A percentile compares a stretch with the other conserved stretches of the same genome.
Evolutionary conservation across 805 yeast species (phyloP).

Genomic region (Ogataea paraovalis): DNA sequence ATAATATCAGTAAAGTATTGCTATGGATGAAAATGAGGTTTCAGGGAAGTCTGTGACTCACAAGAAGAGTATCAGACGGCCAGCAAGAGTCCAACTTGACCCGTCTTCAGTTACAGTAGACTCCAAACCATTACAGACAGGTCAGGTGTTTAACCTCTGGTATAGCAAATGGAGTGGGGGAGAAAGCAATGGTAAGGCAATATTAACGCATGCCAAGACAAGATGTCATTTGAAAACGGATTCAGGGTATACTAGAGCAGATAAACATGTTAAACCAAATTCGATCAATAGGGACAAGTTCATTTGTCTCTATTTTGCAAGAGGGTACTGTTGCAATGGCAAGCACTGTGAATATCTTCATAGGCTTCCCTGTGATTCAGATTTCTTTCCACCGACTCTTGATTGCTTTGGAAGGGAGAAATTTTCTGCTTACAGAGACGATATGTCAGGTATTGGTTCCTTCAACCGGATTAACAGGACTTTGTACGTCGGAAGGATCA

Average conservation of each 20-base stretch:
- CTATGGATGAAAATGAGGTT: background rate
- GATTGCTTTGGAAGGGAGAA: slow-evolving; percentile 95
- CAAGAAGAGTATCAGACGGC: slow-evolving; percentile 21
- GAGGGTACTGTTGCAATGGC: slow-evolving; percentile 84
- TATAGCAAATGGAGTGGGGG: slow-evolving; percentile 86
- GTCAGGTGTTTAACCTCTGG: slow-evolving; percentile 83
- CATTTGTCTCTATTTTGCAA: slow-evolving; percentile 81
- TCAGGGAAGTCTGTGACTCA: background rate
- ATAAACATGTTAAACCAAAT: slow-evolving; percentile 34
- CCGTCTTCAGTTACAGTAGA: slow-evolving; percentile 52
- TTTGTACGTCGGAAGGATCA: slow-evolving; percentile 64
- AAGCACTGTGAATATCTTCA: slow-evolving; percentile 73
- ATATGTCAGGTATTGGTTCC: slow-evolving; percentile 92
- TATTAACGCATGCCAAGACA: slow-evolving; percentile 45
- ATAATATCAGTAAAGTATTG: background rate
- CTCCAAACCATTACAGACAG: slow-evolving; percentile 73
- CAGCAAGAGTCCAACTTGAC: slow-evolving; percentile 75
- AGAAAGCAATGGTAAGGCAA: slow-evolving; percentile 42
- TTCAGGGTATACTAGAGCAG: slow-evolving; percentile 73
- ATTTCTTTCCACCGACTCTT: slow-evolving; percentile 54
- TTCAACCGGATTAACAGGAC: slow-evolving; percentile 68
- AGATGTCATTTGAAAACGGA: slow-evolving; percentile 59
- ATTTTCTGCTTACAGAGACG: slow-evolving; percentile 77
- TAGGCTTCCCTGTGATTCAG: slow-evolving; percentile 62
- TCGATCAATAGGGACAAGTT: slow-evolving; percentile 33